These are phyloP conservation scores for Penicillium subrubescens DNA, from an alignment of 495 filamentous ascomycete genomes.

Conservation along the genomic window DNA sequence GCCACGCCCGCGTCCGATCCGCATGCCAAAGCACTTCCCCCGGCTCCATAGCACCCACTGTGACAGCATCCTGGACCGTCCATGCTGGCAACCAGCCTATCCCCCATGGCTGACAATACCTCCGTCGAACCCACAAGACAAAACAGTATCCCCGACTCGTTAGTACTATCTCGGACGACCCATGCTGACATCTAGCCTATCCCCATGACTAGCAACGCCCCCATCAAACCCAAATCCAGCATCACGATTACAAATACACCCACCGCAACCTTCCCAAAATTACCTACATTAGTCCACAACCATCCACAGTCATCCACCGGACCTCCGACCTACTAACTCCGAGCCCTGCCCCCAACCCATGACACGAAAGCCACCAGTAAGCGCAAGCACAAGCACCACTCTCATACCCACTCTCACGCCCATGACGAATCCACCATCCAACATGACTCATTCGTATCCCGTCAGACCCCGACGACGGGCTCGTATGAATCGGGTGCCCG, in stretches of 20 bases:
- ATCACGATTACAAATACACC: not conserved
- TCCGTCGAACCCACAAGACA: not conserved
- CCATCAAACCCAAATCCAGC: not conserved
- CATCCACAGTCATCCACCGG: not conserved
- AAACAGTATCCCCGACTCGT: not conserved
- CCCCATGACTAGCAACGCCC: not conserved
- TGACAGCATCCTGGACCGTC: not conserved
- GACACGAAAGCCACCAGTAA: not conserved
- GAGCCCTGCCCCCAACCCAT: not conserved
- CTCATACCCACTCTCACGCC: not conserved
- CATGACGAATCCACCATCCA: not conserved
- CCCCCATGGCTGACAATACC: not conserved
- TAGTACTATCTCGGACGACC: not conserved
- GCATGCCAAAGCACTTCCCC: not conserved
- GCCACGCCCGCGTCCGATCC: not conserved
- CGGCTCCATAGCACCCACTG: not conserved
- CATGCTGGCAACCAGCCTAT: not conserved
- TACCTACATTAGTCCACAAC: not conserved
- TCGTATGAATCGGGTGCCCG: constrained; percentile 5
- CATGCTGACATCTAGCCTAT: not conserved
- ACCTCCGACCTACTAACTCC: constrained; percentile 1
- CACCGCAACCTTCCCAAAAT: not conserved
- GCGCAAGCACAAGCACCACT: not conserved
- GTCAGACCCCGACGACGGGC: constrained; percentile 1
- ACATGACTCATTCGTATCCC: constrained; percentile 16